These are phyloP conservation scores for Pelargonium australe DNA, from an alignment of 441 rosid genomes.

Conservation along the genomic window DNA sequence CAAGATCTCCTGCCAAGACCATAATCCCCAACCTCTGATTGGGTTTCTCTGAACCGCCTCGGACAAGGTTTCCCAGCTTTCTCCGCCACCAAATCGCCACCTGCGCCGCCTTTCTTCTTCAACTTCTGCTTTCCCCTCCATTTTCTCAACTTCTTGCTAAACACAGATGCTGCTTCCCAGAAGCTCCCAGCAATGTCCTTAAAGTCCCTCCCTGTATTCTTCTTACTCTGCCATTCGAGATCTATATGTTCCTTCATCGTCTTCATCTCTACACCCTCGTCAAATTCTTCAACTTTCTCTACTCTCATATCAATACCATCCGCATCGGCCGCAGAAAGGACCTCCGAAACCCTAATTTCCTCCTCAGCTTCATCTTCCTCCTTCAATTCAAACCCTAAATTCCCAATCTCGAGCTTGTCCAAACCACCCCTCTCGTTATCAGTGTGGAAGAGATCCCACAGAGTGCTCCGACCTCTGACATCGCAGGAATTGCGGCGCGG, in stretches of 20 bases:
- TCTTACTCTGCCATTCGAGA: constrained; percentile 46
- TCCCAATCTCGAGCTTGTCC: constrained; percentile 12
- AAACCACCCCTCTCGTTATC: constrained; percentile 24
- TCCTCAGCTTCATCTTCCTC: constrained; percentile 30
- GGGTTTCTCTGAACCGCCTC: constrained; percentile 23
- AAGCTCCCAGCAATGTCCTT: constrained; percentile 17
- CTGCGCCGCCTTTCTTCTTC: constrained; percentile 20
- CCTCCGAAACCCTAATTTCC: constrained; percentile 21
- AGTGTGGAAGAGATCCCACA: constrained; percentile 33
- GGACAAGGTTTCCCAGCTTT: constrained; percentile 12
- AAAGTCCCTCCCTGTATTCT: constrained; percentile 23
- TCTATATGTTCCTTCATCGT: constrained; percentile 70
- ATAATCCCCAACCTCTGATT: constrained; percentile 27
- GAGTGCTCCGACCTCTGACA: constrained; percentile 37
- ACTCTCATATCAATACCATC: constrained; percentile 6
- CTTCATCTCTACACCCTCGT: constrained; percentile 32
- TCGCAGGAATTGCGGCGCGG: constrained; percentile 62
- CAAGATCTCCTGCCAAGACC: background rate
- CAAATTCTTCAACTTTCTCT: constrained; percentile 17
- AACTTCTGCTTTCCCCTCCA: constrained; percentile 32
- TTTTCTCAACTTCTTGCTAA: constrained; percentile 41
- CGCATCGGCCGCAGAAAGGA: background rate
- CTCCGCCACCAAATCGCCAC: constrained; percentile 13
- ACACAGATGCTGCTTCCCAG: constrained; percentile 39
- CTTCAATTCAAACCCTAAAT: constrained; percentile 24